Evolutionary conservation across 306 rosid species (phyloP).

Genomic region (Lathyrus tuberosus): DNA sequence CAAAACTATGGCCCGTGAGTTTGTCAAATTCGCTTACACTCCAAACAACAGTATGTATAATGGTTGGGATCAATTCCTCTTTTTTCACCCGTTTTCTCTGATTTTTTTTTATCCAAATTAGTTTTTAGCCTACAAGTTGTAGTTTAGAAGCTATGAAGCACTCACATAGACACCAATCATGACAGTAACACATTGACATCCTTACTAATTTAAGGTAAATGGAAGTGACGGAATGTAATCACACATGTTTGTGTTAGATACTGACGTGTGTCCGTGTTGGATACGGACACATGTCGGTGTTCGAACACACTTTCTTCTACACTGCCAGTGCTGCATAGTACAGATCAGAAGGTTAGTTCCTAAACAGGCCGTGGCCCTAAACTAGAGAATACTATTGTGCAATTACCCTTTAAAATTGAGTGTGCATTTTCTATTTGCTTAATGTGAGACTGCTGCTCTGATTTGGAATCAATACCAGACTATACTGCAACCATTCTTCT

Average conservation of each 20-base stretch:
- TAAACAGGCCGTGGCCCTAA: background rate
- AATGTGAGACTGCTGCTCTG: slow-evolving; percentile 13
- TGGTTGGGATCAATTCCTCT: background rate
- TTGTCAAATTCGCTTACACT: too few species aligned
- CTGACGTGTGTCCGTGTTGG: too few species aligned
- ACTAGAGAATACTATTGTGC: background rate
- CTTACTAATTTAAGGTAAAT: too few species aligned
- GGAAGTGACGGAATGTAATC: too few species aligned
- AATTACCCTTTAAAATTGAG: background rate
- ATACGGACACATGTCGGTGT: too few species aligned
- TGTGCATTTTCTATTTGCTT: background rate
- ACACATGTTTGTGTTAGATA: too few species aligned
- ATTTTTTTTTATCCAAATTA: background rate
- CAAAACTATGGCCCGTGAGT: too few species aligned
- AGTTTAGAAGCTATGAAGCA: background rate
- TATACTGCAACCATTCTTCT: background rate
- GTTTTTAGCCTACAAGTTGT: background rate
- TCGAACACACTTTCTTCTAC: too few species aligned
- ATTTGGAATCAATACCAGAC: slow-evolving; percentile 2
- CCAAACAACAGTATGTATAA: too few species aligned
- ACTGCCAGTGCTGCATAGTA: background rate
- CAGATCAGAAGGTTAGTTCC: background rate
- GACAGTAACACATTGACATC: too few species aligned
- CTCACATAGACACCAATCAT: too few species aligned
- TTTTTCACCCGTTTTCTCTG: background rate